phyloP scores from a whole-genome alignment of 352 stramenopile species.

The Globisporangium echinulatum region DNA sequence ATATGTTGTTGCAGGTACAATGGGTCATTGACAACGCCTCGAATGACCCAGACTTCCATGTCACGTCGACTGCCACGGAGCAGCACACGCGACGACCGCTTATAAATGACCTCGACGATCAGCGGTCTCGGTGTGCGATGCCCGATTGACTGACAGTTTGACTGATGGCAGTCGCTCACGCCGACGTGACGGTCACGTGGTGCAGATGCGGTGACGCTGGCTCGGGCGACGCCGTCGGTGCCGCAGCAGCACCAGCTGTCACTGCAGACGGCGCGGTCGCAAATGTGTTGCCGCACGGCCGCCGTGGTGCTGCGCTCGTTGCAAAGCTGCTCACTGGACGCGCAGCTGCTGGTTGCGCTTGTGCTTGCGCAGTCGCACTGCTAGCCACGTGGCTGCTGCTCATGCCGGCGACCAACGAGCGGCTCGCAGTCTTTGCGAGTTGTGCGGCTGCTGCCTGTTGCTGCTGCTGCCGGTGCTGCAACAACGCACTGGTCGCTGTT shows the following conservation, averaged over 20 bases:
- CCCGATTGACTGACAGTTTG: background rate
- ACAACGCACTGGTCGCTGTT: conserved; percentile 1
- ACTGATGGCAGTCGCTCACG: conserved; percentile 18
- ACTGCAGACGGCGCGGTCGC: conserved; percentile 31
- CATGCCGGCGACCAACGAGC: conserved; percentile 5
- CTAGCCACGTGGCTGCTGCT: too few species aligned
- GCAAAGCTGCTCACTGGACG: conserved; percentile 26
- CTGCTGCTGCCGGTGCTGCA: conserved; percentile 12
- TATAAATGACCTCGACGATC: too few species aligned
- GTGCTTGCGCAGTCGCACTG: background rate
- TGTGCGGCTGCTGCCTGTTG: conserved; percentile 1
- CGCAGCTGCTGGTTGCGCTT: conserved; percentile 2
- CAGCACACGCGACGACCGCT: too few species aligned
- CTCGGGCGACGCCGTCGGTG: conserved; percentile 39
- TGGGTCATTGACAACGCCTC: too few species aligned
- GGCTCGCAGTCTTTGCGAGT: conserved; percentile 10
- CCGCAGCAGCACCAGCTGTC: conserved; percentile 25
- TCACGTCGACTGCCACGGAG: too few species aligned
- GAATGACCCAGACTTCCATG: too few species aligned
- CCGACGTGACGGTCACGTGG: conserved; percentile 65
- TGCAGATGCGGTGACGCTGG: conserved; percentile 44
- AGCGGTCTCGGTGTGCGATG: background rate
- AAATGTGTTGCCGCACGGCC: conserved; percentile 44
- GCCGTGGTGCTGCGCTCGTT: conserved; percentile 14
- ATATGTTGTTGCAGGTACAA: too few species aligned